Base-by-base conservation (phyloP, 1,139 yeast species). In the Candida neerlandica region DNA sequence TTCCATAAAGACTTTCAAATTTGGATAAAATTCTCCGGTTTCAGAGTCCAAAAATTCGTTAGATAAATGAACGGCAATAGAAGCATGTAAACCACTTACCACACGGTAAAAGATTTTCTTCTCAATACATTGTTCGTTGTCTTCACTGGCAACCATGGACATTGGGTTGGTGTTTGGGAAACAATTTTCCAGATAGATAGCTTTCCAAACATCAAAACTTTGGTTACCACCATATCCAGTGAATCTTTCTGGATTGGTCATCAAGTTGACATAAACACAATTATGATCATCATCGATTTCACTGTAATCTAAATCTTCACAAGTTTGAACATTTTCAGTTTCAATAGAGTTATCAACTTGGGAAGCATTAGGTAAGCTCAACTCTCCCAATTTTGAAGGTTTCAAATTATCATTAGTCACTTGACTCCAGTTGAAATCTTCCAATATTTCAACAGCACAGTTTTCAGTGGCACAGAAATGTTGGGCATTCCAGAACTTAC, bases 161-260 rank as follows among this genome's bases (percentile, higher is more conserved):
- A 72, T 69, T 19, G 75, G 75, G 53, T 65, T 70, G 12, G 77
- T 72, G 50, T 85, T 79, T 12, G 80, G 79, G 70, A 92, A 92
- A 66, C 97, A 91, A 72, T 92, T 91, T 62, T 94, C 97, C 45
- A 84, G 83, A 67, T 95, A 95, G 41, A 95, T 91, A 52, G 96
- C 90, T 43, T 85, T 77, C 99, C 99, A 95, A 46, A 95, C 89
- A 64, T 87, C 92, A 58, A 86, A 84, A 21, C 97, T 90, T 62
- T 94, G 97, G 48, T 85, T 82, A 32, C 99, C 99, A 41, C 92
- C 88, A 64, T 95, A 95, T 0, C 99, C 99, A 1, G 99, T 95
- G 70, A 89, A 95, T 61, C 99, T 78, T 69, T 95, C 99, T 0
- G 97, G 97, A 62, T 95, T 95, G 51, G 88, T 89, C 23, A 86